A percentile compares a stretch with the other conserved stretches of the same genome.
Conservation (phyloP, 1,139 yeast genomes). For the Diutina neorugosa region DNA sequence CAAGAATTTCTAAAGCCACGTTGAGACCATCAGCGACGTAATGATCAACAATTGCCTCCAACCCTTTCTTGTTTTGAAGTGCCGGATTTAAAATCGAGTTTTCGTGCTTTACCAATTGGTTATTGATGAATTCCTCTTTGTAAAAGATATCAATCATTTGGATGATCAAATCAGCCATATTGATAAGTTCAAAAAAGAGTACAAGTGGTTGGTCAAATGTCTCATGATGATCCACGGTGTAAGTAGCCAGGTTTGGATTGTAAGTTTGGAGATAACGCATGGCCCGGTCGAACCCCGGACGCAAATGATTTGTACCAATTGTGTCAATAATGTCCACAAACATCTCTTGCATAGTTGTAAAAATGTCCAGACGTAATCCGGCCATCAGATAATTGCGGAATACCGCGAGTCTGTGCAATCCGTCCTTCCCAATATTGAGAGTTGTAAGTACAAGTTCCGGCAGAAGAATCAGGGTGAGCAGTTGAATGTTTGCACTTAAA, state of each 20-base stretch:
- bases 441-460: conserved; percentile 28
- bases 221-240: not conserved
- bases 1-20: conserved; percentile 77
- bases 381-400: conserved; percentile 25
- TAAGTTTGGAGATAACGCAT: conserved; percentile 56
- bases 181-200: conserved; percentile 79
- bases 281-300: conserved; percentile 77
- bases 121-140: conserved; percentile 64
- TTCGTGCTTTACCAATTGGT: conserved; percentile 52
- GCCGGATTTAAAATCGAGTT: conserved; percentile 72
- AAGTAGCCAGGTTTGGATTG: conserved; percentile 18
- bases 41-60: conserved; percentile 74
- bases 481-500: conserved; percentile 30
- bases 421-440: conserved; percentile 25
- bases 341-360: conserved; percentile 36
- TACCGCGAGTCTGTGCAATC: conserved; percentile 21
- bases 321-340: conserved; percentile 55
- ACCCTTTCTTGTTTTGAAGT: conserved; percentile 64
- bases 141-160: conserved; percentile 90
- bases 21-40: conserved; percentile 89
- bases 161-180: conserved; percentile 82
- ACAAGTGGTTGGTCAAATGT: conserved; percentile 53
- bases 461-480: conserved; percentile 27
- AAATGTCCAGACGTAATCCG: conserved; percentile 19
- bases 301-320: conserved; percentile 62